Evolutionary conservation across 805 yeast species (phyloP), one percentile per base, ranked within the genome.

Genomic region (Priceomyces medius): DNA sequence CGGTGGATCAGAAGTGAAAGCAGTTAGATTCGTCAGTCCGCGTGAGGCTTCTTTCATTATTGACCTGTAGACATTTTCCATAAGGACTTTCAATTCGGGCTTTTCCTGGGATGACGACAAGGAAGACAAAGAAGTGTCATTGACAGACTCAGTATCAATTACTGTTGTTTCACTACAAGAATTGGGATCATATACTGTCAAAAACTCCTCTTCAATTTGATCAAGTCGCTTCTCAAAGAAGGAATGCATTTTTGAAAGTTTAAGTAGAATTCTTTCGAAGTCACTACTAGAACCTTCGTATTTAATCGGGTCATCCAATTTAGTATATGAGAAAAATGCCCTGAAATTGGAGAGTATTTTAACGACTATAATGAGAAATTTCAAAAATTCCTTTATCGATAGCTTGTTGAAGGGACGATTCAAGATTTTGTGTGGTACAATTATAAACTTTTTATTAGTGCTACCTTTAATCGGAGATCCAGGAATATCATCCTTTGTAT

Each of bases 401-500:
- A 70, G 53, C 40, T 63, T 63, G 24, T 62, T 54, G 45, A 70
- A 64, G 9, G 74, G 74, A 38, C 67, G 66, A 43, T 57, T 62
- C 33, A 70, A 55, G n/a, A 70, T 66, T 44, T 61, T 61, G 44
- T 70, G 74, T 1, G 76, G 74, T 5, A 69, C 61, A 7, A 70
- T 58, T 7, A 68, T 60, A 19, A 64, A 48, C 42, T 55, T 59
- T 41, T 60, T 59, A 6, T 35, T 26, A 5, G 13, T 20, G 24
- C 38, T 42, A 4, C 21, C 26, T 17, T 29, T 32, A n/a, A 20
- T 16, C 3, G 37, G 39, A 16, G 37, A 26, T 9, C 23, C 35
- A 4, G 43, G 38, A 5, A 21, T 31, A 16, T 35, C 38, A 3
- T 38, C 35, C 4, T 41, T 38, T 9, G 19, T 23, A 5, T 21